Base-by-base conservation (phyloP, 2,329 filamentous ascomycete species). In the Dendrostoma leiphaemia region DNA sequence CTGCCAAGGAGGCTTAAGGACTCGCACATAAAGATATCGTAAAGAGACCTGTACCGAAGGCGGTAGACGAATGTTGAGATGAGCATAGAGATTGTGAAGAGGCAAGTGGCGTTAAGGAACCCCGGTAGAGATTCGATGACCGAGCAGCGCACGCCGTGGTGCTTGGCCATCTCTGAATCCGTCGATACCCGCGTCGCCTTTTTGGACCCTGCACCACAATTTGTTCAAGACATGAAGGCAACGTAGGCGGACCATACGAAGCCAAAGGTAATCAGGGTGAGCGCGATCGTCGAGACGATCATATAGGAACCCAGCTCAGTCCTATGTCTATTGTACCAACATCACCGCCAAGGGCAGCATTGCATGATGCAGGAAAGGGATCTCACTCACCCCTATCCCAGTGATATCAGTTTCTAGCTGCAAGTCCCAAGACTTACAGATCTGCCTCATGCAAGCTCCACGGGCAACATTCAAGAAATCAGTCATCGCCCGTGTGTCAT, bases 21-120 rank as follows among this genome's bases (percentile, higher is more conserved):
- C 24, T 47, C 44, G 44, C 21, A 21, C 44, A 47, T 47, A 26
- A 28, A 47, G 19, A 47, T 47, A 26, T 47, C 24, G 29, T 47
- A 47, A 13, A 31, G 13, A 8, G 44, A 31, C 2, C n/a, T 21
- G 19, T 47, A 29, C 44, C 19, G 26, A 9, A 29, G 15, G 24
- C 44, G 10, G 44, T 47, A 47, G 24, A 47, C 6, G 24, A 47
- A 9, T 19, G 44, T 28, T 26, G 44, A 47, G 5, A 47, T 6
- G 12, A 28, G 44, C 5, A 47, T 26, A 4, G 44, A 47, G 6
- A 47, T 10, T 6, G 44, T 47, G 44, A 47, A 47, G 24, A 47
- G 23, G n/a, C n/a, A n/a, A 4, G 31, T 34, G 1, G 44, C 44
- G 9, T 19, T 24, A 19, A 47, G 31, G 44, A 47, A 26, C 15